Evolutionary conservation across 495 filamentous ascomycete species (phyloP), one percentile per base, ranked within the genome.

Genomic region (Staphylotrichum longicolle): DNA sequence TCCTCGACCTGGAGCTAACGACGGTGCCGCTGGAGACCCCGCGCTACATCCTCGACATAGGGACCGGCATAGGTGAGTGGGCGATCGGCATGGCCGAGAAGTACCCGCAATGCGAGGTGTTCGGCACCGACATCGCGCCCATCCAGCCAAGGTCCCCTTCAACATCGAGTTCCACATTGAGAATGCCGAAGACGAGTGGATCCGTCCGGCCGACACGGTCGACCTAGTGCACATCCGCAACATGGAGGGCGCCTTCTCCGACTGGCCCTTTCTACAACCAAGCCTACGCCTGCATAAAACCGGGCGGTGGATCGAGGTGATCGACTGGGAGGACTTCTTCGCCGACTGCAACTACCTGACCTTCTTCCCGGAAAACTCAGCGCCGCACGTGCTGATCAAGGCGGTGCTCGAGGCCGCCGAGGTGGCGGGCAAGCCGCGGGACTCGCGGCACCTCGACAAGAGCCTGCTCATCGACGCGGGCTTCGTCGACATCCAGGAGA

Each of bases 91-190:
- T 89, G 78, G 87, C 82, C 27, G 82, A 88, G 66, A 70, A 75
- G 53, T 86, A 82, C 63, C 86, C 87, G 12, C 70, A 82, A 7
- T 82, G 82, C 62, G 81, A 85, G 63, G 82, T 91, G 6, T 85
- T 85, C 41, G 88, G 87, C 20, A 87, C 85, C 35, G 88, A 90
- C 60, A 87, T 89, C 39, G 80, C 82, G n/a, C 76, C 80, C 59
- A 82, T 84, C 54, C 86, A 73, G 68, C 79, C 72, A 56, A 81
- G 58, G 82, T 75, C 2, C 83, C 87, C 41, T 81, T 82, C 40
- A 91, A 89, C 65, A 78, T 89, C 49, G 85, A 78, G 66, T 90
- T 89, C 70, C 85, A 89, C 70, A 81, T 91, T 34, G 86, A 88
- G 62, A 83, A 90, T 63, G 87, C 86, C 51, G 82, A 84, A 61